Base-by-base conservation (phyloP, 1,284 basidiomycete species). In the Tetrapyrgos nigripes region DNA sequence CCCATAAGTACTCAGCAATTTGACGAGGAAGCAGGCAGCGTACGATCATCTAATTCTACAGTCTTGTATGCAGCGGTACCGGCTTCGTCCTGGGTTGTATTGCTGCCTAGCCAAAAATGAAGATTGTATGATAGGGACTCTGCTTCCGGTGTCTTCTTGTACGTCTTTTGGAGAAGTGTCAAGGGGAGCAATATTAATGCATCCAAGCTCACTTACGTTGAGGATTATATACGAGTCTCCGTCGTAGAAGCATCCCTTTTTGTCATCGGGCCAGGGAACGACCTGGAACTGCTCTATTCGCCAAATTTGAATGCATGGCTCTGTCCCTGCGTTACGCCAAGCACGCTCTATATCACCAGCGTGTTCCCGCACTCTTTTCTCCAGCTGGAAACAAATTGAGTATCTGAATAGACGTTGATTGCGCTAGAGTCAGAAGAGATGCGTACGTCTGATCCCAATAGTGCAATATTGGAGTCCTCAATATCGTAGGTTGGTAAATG, bases 51-150 rank as follows among this genome's bases (percentile, higher is more conserved):
- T 2, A 88, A 74, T 66, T 88, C 87, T 14, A 88, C 85, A 2
- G 86, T 84, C 75, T 87, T 88, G 70, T 86, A 88, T 1, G 86
- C 86, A 2, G 85, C 86, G 4, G 84, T 86, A 3, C 82, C 85
- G 14, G 85, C 85, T 66, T 89, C 86, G 62, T 89, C 86, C 63
- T 86, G 83, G 10, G 76, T 81, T 0, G 86, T 88, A 47, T 85
- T 74, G 50, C 77, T 69, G 2, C 87, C 85, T 3, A 88, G 74
- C 87, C 86, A 89, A 68, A 88, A 88, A 68, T 87, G 85, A 17
- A 89, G 74, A 67, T 89, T 79, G 62, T 84, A 86, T 0, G 79
- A 81, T 4, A 88, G 70, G 3, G 75, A 68, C 27, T 81, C 71
- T 4, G 77, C 66, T 21, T 86, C 77, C 6, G 81, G 78, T 5